Conservation (phyloP, 257 asterid genomes). For the Plantago major region DNA sequence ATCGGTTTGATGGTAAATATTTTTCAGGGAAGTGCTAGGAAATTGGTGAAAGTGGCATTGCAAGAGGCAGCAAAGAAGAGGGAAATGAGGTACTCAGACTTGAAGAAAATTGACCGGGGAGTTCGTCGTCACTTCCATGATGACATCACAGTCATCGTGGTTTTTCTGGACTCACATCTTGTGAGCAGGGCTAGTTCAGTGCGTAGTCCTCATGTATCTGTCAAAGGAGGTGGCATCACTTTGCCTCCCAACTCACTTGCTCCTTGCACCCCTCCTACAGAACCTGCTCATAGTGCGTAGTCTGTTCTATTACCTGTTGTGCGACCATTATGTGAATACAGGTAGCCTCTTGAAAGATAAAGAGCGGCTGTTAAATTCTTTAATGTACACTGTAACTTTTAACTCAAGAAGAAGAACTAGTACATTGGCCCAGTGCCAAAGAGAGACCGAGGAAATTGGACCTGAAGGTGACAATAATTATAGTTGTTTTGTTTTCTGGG, state of each 20-base stretch:
- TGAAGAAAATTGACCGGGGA: conserved; percentile 83
- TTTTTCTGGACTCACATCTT: conserved; percentile 66
- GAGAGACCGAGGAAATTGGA: conserved; percentile 14
- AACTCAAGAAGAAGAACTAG: conserved; percentile 30
- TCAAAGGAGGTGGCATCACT: conserved; percentile 60
- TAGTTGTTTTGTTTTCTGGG: conserved; percentile 20
- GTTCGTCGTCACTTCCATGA: conserved; percentile 92
- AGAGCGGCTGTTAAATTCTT: conserved; percentile 44
- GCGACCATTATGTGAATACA: conserved; percentile 29
- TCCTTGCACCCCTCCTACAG: conserved; percentile 28
- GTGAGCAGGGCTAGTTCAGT: conserved; percentile 66
- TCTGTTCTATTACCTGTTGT: conserved; percentile 24
- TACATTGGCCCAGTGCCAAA: conserved; percentile 32
- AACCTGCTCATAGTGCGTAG: conserved; percentile 12
- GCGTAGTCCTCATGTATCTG: conserved; percentile 47
- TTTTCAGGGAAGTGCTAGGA: conserved; percentile 75
- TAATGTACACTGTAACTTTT: conserved; percentile 47
- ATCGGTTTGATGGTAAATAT: background rate
- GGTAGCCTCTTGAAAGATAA: conserved; percentile 37
- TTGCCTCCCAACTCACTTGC: conserved; percentile 48
- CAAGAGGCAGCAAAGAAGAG: conserved; percentile 90
- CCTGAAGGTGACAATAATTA: conserved; percentile 23
- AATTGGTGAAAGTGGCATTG: conserved; percentile 69
- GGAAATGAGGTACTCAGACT: conserved; percentile 90
- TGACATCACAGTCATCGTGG: conserved; percentile 69